Conservation (phyloP, 495 filamentous ascomycete species). For the Penicillium pancosmium region DNA sequence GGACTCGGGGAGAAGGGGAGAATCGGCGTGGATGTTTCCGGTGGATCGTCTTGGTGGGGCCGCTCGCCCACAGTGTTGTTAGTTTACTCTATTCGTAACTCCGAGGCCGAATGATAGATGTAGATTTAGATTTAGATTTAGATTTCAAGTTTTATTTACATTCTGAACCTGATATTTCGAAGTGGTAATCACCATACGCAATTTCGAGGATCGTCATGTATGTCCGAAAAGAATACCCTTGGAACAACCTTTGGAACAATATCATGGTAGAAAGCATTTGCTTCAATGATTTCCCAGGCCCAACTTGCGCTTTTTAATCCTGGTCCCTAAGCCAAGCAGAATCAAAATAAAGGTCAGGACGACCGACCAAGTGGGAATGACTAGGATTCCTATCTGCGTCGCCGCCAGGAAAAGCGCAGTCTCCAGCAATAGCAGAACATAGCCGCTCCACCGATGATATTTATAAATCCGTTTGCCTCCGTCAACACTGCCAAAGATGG, state of each 20-base stretch:
- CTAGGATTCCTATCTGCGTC: slow-evolving; percentile 59
- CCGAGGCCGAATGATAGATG: no score
- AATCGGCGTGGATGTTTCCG: slow-evolving; percentile 12
- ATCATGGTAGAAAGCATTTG: no score
- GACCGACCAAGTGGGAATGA: slow-evolving; percentile 73
- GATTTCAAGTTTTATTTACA: no score
- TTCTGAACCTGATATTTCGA: no score
- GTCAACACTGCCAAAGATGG: slow-evolving; percentile 73
- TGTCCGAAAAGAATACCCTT: no score
- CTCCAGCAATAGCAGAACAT: slow-evolving; percentile 68
- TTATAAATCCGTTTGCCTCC: slow-evolving; percentile 84
- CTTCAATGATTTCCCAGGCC: slow-evolving; percentile 45
- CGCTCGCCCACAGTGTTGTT: no score
- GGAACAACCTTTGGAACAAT: no score
- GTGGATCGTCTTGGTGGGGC: background rate
- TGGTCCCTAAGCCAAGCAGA: slow-evolving; percentile 68
- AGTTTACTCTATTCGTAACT: no score
- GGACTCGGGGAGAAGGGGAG: background rate
- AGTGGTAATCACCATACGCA: no score
- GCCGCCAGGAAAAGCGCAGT: slow-evolving; percentile 76
- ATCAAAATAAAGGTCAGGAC: slow-evolving; percentile 61
- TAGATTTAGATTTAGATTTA: no score
- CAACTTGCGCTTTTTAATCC: slow-evolving; percentile 83
- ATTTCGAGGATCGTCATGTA: no score
- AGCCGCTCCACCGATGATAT: slow-evolving; percentile 83